Base-by-base conservation (phyloP, 441 rosid species). In the Brassica balearica region DNA sequence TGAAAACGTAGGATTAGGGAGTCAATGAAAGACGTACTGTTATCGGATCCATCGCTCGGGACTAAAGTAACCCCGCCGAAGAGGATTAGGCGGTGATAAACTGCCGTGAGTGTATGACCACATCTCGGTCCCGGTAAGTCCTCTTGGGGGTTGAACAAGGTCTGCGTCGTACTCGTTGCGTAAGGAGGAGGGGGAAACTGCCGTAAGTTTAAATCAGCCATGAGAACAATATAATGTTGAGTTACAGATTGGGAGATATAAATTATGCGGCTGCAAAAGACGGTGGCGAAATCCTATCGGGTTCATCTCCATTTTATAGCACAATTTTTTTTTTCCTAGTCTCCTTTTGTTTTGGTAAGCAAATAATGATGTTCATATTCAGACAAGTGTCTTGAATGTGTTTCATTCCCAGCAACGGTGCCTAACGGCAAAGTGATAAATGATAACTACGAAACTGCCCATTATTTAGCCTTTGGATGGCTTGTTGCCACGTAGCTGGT, bases 51-150 rank as follows among this genome's bases (percentile, higher is more conserved):
- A 70, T 89, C 91, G 60, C 88, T 87, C 76, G 85, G 85, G 61
- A 88, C 85, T 77, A 95, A 88, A 6, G 95, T 88, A 81, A 88
- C 85, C 66, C 98, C 99, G 12, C 97, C 96, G 29, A 93, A 95
- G 68, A 91, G 95, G 78, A 94, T 88, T 38, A 94, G 84, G 17
- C 91, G 88, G 48, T 93, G 90, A 15, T 86, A 87, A 59, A 92
- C 88, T 64, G 94, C 86, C 68, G 98, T 91, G 72, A 93, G 89
- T 19, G 98, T 87, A 74, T 91, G 98, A 23, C 75, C 86, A 59
- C 92, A 90, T 82, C 99, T 88, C 8, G 92, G 89, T 69, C 98
- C 95, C 1, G 99, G 99, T 10, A 85, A 87, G 61, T 91, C 97
- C 22, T 88, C 92, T 19, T 84, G 91, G 43, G 89, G 59, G 53